Base-by-base conservation (phyloP, 2,329 filamentous ascomycete species). In the Hortaea sp. region DNA sequence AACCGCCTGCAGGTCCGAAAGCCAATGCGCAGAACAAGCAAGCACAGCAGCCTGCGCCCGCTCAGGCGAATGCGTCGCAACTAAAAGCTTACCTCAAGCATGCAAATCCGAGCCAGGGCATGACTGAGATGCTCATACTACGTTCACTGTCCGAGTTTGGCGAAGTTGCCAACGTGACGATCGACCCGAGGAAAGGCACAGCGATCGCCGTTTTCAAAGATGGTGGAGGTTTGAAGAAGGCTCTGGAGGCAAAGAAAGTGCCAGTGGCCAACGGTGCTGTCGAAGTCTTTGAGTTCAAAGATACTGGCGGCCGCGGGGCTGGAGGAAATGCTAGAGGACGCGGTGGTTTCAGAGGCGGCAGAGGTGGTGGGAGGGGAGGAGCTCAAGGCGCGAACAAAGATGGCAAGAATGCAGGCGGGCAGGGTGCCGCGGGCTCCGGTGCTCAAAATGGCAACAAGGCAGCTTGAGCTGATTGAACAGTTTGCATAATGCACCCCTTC, bases 101-200 rank as follows among this genome's bases (percentile, higher is more conserved):
- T 51, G 71, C 71, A 30, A 95, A 94, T 61, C 80, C 87, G 7
- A 92, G 88, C 0, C 90, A 95, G 62, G 90, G 90, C 10, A 85
- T 95, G 41, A 95, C 88, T 0, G 90, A 95, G 60, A 70, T 82
- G 0, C 68, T 88, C 0, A 78, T 97, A 1, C 81, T 84, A 57
- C 77, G 84, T 54, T 81, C 85, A 1, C 79, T 97, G 61, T 75
- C 81, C 39, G 66, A 69, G 0, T 94, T 88, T 56, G 90, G 90
- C 1, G 65, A 77, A 1, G 78, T 95, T 40, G 78, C 78, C 0
- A 84, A 80, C 53, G 86, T 95, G 12, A 90, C 95, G 57, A 90
- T 97, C 45, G 90, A 97, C 63, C 89, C 88, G 65, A 85, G 89
- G 59, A 95, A 95, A 65, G 88, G 88, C 0, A 94, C 95, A 58